Base-by-base conservation (phyloP, 1,284 basidiomycete species). In the Sporisorium graminicola region DNA sequence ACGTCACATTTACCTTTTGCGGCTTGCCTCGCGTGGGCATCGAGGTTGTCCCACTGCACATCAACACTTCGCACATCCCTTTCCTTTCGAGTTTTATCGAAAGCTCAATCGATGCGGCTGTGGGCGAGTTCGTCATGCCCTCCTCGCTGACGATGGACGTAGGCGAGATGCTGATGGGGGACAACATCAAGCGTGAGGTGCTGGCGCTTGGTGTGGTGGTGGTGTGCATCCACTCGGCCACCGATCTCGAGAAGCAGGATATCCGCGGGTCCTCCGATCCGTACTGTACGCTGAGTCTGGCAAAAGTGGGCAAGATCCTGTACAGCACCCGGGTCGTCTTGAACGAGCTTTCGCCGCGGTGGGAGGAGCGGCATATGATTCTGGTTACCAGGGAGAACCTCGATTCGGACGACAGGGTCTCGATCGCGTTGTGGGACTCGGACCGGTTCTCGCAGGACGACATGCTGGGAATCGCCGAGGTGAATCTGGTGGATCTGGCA, bases 361-460 rank as follows among this genome's bases (percentile, higher is more conserved):
- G 77, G 78, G 78, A 80, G 65, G 78, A 80, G 67, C 29, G 75
- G 3, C 74, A 73, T 31, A 64, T 73, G n/a, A 67, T 80, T 27
- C 42, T 79, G 13, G 43, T 79, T 12, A 61, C 71, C 3, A 54
- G 74, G n/a, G 78, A 78, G 60, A 54, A 75, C 26, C 56, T 80
- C 22, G 65, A 78, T 5, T 63, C 73, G 22, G 42, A 70, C 13
- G 78, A 80, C 29, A 73, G 54, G 49, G 59, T 80, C 2, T 65
- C 71, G 14, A 68, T 80, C 37, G 61, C 89, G 16, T 40, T 80
- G 12, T 87, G 81, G 80, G 87, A 88, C 61, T 84, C 86, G 31
- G 88, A 88, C 67, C 75, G 87, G 4, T 87, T 87, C 67, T 87
- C 86, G 14, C 77, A 86, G 6, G 88, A 88, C 71, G 88, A 88